Evolutionary conservation across 2,329 filamentous ascomycete genomes (phyloP), one percentile per base, ranked within the genome.

Genomic region (Stagonosporopsis rhizophila): DNA sequence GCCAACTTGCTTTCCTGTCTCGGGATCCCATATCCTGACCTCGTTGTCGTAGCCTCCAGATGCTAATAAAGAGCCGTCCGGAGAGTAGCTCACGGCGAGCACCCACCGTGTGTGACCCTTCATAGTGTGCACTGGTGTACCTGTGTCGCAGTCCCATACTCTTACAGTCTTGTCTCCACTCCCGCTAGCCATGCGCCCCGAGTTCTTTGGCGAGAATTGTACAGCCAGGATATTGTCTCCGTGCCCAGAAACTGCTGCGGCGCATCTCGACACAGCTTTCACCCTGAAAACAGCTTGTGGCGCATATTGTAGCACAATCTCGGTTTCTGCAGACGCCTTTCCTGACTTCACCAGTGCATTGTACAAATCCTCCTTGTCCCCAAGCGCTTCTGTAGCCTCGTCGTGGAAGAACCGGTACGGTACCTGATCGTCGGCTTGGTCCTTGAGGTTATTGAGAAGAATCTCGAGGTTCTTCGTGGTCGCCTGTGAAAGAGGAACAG

Each of bases 241-340:
- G 76, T 99, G 95, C 12, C 95, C 95, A 3, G 89, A 88, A 63
- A 98, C 96, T 50, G 88, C 88, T 58, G 93, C 90, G 6, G 93
- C 90, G 79, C 95, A 94, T 75, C 95, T 85, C 44, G 93, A 94
- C 38, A 97, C 92, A 11, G 92, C 90, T 68, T 95, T 92, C 22
- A 98, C 95, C 68, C 89, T 88, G 81, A 97, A 98, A 0, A 98
- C 90, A 20, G 94, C 92, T 76, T 99, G 94, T 0, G 95, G 94
- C 34, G 86, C 85, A 73, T 86, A 88, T 56, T 87, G 83, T 14
- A 89, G 82, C 37, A 83, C 81, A 23, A 89, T 79, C 30, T 83
- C 82, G 59, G 86, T 83, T 80, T 89, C 87, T 23, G 85, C 85
- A 2, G 73, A 77, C 9, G 70, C 74, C 52, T 77, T 77, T 14